A percentile compares a stretch with the other conserved stretches of the same genome.
phyloP scores from a whole-genome alignment of 805 yeast genomes.

The Deakozyma indianensis region DNA sequence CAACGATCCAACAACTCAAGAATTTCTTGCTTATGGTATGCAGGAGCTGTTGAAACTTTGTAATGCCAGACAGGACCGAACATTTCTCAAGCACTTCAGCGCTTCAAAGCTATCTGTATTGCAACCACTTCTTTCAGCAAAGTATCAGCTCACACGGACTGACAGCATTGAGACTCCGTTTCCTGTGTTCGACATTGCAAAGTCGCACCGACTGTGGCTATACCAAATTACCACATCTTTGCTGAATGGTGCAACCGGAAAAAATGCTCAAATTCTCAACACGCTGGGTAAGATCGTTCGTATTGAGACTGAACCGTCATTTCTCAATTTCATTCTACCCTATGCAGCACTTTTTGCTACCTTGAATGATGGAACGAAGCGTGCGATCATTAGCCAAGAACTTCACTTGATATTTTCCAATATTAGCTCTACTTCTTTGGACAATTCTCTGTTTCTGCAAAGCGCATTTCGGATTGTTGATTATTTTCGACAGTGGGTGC shows the following conservation, averaged over 20 bases:
- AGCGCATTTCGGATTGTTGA: constrained; percentile 69
- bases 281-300: constrained; percentile 35
- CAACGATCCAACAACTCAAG: constrained; percentile 70
- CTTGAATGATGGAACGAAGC: constrained; percentile 29
- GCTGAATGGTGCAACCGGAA: constrained; percentile 28
- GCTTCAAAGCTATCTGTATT: constrained; percentile 58
- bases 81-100: constrained; percentile 48
- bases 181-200: constrained; percentile 11
- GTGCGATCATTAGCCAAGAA: constrained; percentile 39
- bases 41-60: constrained; percentile 68
- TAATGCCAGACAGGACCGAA: constrained; percentile 7
- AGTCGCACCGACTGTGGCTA: constrained; percentile 50
- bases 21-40: constrained; percentile 74
- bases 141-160: constrained; percentile 28
- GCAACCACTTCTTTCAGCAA: constrained; percentile 60
- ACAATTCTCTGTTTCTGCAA: constrained; percentile 52
- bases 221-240: constrained; percentile 53
- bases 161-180: constrained; percentile 26
- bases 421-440: constrained; percentile 32
- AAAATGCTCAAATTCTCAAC: constrained; percentile 35
- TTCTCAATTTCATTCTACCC: constrained; percentile 54
- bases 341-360: constrained; percentile 57
- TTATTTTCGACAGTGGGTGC: constrained; percentile 64
- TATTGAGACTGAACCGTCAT: background rate
- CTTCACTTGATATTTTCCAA: constrained; percentile 42